Base-by-base conservation (phyloP, 305 asterid species). In the Lippia alba region DNA sequence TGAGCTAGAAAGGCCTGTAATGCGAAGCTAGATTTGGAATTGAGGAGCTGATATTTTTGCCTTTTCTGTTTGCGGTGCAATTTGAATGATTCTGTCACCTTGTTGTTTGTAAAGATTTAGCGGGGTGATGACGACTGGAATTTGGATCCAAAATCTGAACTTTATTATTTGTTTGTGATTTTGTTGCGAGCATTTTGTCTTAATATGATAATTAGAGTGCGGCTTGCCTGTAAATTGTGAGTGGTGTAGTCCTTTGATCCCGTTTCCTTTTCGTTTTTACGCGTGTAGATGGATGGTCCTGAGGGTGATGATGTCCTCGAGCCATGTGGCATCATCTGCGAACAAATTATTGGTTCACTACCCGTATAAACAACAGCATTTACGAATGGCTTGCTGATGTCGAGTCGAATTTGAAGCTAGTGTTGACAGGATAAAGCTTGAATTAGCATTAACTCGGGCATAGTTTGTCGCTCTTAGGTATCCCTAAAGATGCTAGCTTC, bases 271-370 rank as follows among this genome's bases (percentile, higher is more conserved):
- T 57, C 33, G 10, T 40, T 57, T 39, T 64, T 70, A 32, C 54
- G 46, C 74, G n/a, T 69, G 76, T 69, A 72, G 76, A 76, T 69
- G 74, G 68, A 36, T 69, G 71, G 74, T 60, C 60, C 54, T 54
- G 61, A 57, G 55, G 67, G 58, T 55, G 57, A 67, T 57, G 71
- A 75, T 68, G 69, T 57, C 58, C 67, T 67, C 73, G 10, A 67
- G 75, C 67, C 72, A 62, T 48, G 36, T 55, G 73, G 57, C 64
- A 61, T 60, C 74, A 65, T 69, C 76, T 58, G 40, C 73, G 11
- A 48, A 64, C 36, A 54, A 36, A 64, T 49, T 67, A 65, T 75
- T 46, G 75, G 76, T 71, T 73, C 66, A 67, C 45, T 66, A 16
- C 59, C 77, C 68, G n/a, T n/a, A 32, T 56, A 56, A 71, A 18